Evolutionary conservation across 371 early-diverging fungal genomes (phyloP).

Genomic region (Mucor mucedo): DNA sequence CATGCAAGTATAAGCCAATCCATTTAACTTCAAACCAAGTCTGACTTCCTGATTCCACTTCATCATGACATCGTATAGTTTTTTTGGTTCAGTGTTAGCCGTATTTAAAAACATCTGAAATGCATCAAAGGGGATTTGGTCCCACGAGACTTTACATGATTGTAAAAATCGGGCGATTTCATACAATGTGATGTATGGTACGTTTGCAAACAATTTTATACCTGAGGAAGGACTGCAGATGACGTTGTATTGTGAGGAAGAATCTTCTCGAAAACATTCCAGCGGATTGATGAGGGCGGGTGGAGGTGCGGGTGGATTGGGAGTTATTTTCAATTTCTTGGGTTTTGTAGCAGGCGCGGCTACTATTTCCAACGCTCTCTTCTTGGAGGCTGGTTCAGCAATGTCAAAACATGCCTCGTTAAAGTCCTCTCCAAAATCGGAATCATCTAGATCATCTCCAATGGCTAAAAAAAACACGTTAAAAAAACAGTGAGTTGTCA

Average conservation of each 20-base stretch:
- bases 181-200: constrained; percentile 36
- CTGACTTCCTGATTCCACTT: constrained; percentile 37
- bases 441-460: constrained; percentile 8
- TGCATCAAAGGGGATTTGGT: constrained; percentile 33
- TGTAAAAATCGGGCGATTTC: constrained; percentile 44
- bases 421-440: neutral
- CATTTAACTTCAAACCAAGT: constrained; percentile 13
- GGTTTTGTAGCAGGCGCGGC: too few species aligned
- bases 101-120: constrained; percentile 32
- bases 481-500: neutral
- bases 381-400: neutral
- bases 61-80: constrained; percentile 35
- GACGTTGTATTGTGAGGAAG: neutral
- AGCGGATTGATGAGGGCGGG: too few species aligned
- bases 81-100: constrained; percentile 25
- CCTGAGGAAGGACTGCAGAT: constrained; percentile 21
- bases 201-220: constrained; percentile 16
- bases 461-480: constrained; percentile 1
- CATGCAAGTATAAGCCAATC: constrained; percentile 27
- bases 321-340: too few species aligned
- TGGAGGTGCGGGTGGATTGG: too few species aligned
- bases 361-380: neutral
- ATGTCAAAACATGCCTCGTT: too few species aligned
- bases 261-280: constrained; percentile 10
- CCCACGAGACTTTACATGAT: constrained; percentile 25